A percentile compares a stretch with the other conserved stretches of the same genome.
Conservation (phyloP, 768 basidiomycete species). For the Daedalea quercina region DNA sequence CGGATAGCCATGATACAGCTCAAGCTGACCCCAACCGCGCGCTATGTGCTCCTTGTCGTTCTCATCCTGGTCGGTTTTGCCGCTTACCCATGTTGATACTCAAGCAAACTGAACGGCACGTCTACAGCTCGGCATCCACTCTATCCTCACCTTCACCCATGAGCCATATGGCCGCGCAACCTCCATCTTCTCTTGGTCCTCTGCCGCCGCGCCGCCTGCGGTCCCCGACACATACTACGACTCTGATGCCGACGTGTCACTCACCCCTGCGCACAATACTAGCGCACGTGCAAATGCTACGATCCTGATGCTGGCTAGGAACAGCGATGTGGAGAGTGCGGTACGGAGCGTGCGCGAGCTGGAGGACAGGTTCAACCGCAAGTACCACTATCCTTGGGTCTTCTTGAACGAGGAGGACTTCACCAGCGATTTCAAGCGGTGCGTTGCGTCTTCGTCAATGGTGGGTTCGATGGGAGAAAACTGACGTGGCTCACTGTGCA, state of each 20-base stretch:
- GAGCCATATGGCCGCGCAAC: conserved; percentile 58
- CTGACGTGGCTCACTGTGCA: not conserved
- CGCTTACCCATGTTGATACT: not conserved
- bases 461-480: too few species aligned
- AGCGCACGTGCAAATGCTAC: conserved; percentile 25
- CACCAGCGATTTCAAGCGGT: conserved; percentile 66
- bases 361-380: conserved; percentile 84
- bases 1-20: conserved; percentile 6
- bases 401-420: conserved; percentile 87
- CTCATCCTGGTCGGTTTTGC: conserved; percentile 22
- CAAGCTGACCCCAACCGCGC: conserved; percentile 22
- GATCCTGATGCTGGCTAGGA: conserved; percentile 51
- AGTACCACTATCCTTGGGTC: conserved; percentile 78
- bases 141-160: conserved; percentile 59
- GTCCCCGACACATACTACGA: not conserved
- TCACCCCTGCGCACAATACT: not conserved
- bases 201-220: not conserved
- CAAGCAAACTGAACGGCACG: not conserved
- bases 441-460: conserved; percentile 12
- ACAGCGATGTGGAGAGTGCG: conserved; percentile 53
- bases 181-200: conserved; percentile 32
- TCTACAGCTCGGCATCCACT: conserved; percentile 36
- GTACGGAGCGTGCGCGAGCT: conserved; percentile 63
- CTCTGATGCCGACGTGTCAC: not conserved
- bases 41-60: conserved; percentile 26